Evolutionary conservation across 768 basidiomycete species (phyloP).

Genomic region (Rubroboletus satanas): DNA sequence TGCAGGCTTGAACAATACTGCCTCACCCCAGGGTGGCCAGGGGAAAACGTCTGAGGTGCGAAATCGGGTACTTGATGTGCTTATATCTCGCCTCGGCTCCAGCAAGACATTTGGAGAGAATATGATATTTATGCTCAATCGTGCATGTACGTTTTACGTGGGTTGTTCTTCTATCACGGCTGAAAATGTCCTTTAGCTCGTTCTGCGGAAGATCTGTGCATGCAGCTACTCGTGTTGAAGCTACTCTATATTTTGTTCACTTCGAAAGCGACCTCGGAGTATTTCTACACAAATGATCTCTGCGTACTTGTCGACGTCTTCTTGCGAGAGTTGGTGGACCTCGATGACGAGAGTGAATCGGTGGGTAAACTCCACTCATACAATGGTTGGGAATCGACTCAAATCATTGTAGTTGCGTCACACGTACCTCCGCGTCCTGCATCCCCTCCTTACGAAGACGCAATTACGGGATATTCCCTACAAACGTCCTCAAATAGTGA

Average conservation of each 20-base stretch:
- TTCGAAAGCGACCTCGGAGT: constrained; percentile 87
- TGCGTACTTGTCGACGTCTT: constrained; percentile 97
- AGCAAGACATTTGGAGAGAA: constrained; percentile 97
- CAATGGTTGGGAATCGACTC: constrained; percentile 2
- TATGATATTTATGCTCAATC: constrained; percentile 98
- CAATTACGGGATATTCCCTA: constrained; percentile 83
- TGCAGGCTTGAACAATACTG: constrained; percentile 47
- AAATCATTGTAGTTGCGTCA: constrained; percentile 67
- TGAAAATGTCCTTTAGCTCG: constrained; percentile 50
- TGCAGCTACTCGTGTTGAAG: constrained; percentile 92
- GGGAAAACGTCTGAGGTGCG: constrained; percentile 39
- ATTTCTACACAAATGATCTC: constrained; percentile 97
- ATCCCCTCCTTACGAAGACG: constrained; percentile 91
- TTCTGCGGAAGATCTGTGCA: constrained; percentile 87
- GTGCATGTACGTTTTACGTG: constrained; percentile 64
- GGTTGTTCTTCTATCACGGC: background rate
- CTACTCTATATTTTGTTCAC: constrained; percentile 93
- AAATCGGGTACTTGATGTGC: constrained; percentile 79
- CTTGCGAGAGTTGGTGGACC: constrained; percentile 84
- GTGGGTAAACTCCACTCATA: constrained; percentile 42
- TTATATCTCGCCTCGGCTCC: constrained; percentile 80
- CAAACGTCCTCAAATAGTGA: constrained; percentile 87
- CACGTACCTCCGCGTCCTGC: constrained; percentile 93
- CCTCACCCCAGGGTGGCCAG: constrained; percentile 22
- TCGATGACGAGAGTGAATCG: constrained; percentile 92